Conservation (phyloP, 139 green algal species). For the Volvox reticuliferus region DNA sequence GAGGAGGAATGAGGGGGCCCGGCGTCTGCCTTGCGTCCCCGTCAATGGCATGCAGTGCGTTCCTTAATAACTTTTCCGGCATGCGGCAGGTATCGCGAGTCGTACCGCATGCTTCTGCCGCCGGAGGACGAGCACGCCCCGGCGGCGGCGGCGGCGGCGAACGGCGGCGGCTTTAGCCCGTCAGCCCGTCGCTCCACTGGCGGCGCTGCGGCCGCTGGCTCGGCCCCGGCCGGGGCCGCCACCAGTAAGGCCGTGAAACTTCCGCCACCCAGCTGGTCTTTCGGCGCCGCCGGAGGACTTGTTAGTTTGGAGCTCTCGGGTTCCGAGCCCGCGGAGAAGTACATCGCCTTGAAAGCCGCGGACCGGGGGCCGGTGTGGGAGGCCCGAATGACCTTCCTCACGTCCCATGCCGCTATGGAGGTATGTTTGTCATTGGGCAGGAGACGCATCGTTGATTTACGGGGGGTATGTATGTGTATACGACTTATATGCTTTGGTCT, state of each 20-base stretch:
- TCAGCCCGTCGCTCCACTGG: too few species aligned
- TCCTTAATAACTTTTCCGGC: too few species aligned
- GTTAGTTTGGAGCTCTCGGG: neutral
- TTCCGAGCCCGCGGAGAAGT: neutral
- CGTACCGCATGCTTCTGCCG: constrained; percentile 31
- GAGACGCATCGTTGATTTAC: too few species aligned
- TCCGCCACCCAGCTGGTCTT: neutral
- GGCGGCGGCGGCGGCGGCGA: neutral
- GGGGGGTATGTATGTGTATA: too few species aligned
- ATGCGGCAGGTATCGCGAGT: constrained; percentile 6
- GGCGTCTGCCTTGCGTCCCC: too few species aligned
- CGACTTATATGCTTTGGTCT: too few species aligned
- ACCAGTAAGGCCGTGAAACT: neutral
- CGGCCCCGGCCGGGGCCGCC: too few species aligned
- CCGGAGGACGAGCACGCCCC: neutral
- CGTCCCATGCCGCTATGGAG: neutral
- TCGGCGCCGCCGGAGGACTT: neutral
- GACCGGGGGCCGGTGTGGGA: constrained; percentile 35
- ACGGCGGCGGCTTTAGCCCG: neutral
- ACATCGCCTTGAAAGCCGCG: neutral
- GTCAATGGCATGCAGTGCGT: too few species aligned
- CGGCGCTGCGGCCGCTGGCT: too few species aligned
- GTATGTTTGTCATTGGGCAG: neutral
- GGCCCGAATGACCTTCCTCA: constrained; percentile 17
- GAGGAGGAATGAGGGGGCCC: too few species aligned